Evolutionary conservation across 768 basidiomycete species (phyloP).

Genomic region (Coprinellus micaceus): DNA sequence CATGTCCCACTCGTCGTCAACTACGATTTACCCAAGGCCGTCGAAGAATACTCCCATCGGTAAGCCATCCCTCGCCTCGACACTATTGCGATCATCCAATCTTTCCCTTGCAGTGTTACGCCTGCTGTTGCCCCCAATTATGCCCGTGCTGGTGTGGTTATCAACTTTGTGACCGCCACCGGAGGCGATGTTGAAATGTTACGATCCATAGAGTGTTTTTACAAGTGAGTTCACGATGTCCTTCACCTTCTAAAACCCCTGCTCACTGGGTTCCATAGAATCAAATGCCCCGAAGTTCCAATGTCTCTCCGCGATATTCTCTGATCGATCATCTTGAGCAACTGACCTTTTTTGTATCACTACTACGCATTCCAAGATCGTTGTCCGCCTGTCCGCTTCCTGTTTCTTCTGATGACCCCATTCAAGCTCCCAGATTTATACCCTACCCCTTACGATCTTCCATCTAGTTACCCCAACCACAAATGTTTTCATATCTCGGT

Average conservation of each 20-base stretch:
- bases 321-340: constrained; percentile 45
- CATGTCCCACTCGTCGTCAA: constrained; percentile 94
- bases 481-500: constrained; percentile 15
- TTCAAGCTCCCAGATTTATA: constrained; percentile 62
- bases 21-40: constrained; percentile 91
- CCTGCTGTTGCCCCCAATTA: constrained; percentile 85
- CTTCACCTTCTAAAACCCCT: not conserved
- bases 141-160: constrained; percentile 83
- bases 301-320: constrained; percentile 87
- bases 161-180: constrained; percentile 97
- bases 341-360: constrained; percentile 69
- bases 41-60: constrained; percentile 97
- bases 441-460: constrained; percentile 52
- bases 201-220: constrained; percentile 97
- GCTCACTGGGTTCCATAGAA: constrained; percentile 38
- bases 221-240: constrained; percentile 57
- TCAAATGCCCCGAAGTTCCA: constrained; percentile 94
- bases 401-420: constrained; percentile 39
- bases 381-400: constrained; percentile 28
- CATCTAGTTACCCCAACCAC: not conserved
- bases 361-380: constrained; percentile 48
- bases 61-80: constrained; percentile 28
- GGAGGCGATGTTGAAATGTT: constrained; percentile 99
- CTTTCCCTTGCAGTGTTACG: constrained; percentile 54
- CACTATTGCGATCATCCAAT: not conserved